Percentiles rank a stretch among this genome's conserved stretches.
phyloP scores from a whole-genome alignment of 176 grass and related monocot genomes.

The Raddia distichophylla region DNA sequence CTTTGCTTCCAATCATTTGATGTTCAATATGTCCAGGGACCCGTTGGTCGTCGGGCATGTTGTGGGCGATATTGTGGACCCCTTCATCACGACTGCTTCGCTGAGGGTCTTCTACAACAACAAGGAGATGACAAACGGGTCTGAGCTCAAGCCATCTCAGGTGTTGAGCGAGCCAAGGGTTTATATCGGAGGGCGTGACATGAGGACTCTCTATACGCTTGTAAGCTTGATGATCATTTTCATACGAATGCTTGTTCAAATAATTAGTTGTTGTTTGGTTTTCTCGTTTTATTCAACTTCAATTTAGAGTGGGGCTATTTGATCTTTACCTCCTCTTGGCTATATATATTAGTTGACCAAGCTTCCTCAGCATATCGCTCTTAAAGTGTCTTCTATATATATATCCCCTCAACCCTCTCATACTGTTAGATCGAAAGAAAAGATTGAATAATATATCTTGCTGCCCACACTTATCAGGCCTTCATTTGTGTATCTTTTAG shows the following conservation, averaged over 20 bases:
- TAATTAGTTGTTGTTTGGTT: background rate
- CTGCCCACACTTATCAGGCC: conserved; percentile 7
- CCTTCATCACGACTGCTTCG: conserved; percentile 54
- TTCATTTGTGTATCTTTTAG: conserved; percentile 10
- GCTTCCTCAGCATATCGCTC: conserved; percentile 23
- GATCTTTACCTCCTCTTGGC: background rate
- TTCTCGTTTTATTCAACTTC: background rate
- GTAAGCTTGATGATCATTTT: conserved; percentile 41
- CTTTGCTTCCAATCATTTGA: background rate
- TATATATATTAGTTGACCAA: conserved; percentile 39
- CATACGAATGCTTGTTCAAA: background rate
- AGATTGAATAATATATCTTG: conserved; percentile 12
- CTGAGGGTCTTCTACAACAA: conserved; percentile 75
- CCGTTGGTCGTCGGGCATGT: conserved; percentile 77
- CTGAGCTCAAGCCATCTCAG: conserved; percentile 86
- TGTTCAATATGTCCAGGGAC: conserved; percentile 80
- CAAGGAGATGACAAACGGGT: conserved; percentile 76
- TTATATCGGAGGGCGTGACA: conserved; percentile 64
- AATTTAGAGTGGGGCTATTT: conserved; percentile 24
- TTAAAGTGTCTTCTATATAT: conserved; percentile 21
- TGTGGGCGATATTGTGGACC: conserved; percentile 84
- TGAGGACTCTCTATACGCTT: conserved; percentile 90
- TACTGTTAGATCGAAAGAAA: conserved; percentile 29
- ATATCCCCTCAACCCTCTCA: too few relatives aligned
- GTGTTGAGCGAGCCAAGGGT: conserved; percentile 66